Evolutionary conservation across 1,139 yeast genomes (phyloP).

Genomic region (Debaryomycetaceae sp.): DNA sequence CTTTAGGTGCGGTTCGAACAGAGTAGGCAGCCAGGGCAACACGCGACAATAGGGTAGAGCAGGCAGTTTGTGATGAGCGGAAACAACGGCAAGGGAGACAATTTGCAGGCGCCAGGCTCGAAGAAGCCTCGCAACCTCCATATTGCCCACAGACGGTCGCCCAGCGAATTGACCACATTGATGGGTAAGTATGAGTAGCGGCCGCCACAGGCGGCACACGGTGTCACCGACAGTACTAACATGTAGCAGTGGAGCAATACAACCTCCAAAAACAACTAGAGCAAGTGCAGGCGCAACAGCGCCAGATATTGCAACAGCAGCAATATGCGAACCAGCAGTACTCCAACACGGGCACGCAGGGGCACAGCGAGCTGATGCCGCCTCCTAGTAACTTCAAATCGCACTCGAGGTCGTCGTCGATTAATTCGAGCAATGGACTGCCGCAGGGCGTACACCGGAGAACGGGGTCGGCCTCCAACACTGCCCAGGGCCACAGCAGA

Average conservation of each 20-base stretch:
- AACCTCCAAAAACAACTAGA: slow-evolving; percentile 91
- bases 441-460: slow-evolving; percentile 26
- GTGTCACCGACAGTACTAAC: slow-evolving; percentile 1
- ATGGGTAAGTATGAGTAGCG: slow-evolving; percentile 38
- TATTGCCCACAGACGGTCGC: slow-evolving; percentile 93
- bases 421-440: slow-evolving; percentile 14
- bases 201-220: too few relatives aligned
- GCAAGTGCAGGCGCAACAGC: slow-evolving; percentile 71
- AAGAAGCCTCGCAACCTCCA: slow-evolving; percentile 51
- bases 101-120: slow-evolving; percentile 13
- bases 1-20: too few relatives aligned
- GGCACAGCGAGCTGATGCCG: slow-evolving; percentile 20
- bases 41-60: neutral
- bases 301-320: slow-evolving; percentile 63
- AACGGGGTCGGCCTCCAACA: slow-evolving; percentile 31
- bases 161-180: slow-evolving; percentile 88
- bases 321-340: slow-evolving; percentile 32
- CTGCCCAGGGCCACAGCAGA: slow-evolving; percentile 69
- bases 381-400: slow-evolving; percentile 26
- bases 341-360: slow-evolving; percentile 12
- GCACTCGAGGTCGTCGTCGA: slow-evolving; percentile 42
- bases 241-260: slow-evolving; percentile 65
- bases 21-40: too few relatives aligned
- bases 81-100: slow-evolving; percentile 9
- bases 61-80: neutral